Evolutionary conservation across 2,329 filamentous ascomycete genomes (phyloP), one percentile per base, ranked within the genome.

Genomic region (Talaromyces amestolkiae): DNA sequence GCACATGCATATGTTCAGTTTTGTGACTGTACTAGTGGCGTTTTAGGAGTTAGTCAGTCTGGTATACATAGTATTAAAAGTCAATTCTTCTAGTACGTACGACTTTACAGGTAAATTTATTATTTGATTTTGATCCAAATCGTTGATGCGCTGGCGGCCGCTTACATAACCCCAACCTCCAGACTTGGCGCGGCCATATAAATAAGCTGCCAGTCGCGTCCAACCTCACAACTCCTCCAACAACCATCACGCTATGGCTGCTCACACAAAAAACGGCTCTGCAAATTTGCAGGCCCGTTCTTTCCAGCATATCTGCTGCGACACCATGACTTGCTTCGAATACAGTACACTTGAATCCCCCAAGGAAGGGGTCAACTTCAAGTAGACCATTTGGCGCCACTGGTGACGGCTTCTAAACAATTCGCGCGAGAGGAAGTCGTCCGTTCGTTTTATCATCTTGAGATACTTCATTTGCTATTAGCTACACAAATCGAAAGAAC

Each of bases 301-400:
- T 27, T 27, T 35, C 56, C 53, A 49, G 37, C 37, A 43, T 31
- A 58, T 31, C 2, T 58, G 37, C 19, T 58, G 39, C 35, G 39
- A 49, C 24, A 47, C 27, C 13, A 66, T 63, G 60, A 63, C 31
- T 59, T 45, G n/a, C n/a, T 47, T 39, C 22, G 19, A 63, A 51
- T 41, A 43, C 31, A 22, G 41, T 53, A 63, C 35, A 68, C 60
- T 68, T 47, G 65, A 67, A 63, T 71, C 68, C 74, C 74, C 74
- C 72, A 76, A 74, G 63, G 72, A 69, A 66, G 75, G 76, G 74
- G 75, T 73, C 61, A 70, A 67, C 43, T 53, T 64, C 69, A 72
- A 69, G 67, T 75, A 72, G 63, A 65, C 65, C 53, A 65, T 67
- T 59, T 47, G 59, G 67, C 65, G 66, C 62, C 43, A 66, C 67